Conservation (phyloP, 108 stramenopile genomes). For the Schizochytrium sp. region DNA sequence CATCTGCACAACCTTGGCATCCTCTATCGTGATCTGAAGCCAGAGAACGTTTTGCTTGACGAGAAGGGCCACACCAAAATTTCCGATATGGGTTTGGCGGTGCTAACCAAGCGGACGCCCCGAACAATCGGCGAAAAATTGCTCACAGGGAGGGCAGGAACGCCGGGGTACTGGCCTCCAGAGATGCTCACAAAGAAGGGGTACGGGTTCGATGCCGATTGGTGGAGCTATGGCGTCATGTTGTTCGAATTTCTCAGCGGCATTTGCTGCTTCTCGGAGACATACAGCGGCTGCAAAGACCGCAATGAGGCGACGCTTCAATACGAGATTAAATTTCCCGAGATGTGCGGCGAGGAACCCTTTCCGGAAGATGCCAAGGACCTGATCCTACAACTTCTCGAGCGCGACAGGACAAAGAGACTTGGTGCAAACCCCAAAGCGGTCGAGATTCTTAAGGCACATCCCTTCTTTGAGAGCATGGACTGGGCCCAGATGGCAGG, state of each 20-base stretch:
- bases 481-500: slow-evolving; percentile 73
- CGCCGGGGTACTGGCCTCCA: slow-evolving; percentile 92
- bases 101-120: slow-evolving; percentile 31
- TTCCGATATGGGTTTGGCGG: slow-evolving; percentile 92
- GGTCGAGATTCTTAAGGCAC: slow-evolving; percentile 74
- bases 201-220: slow-evolving; percentile 79
- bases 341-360: slow-evolving; percentile 71
- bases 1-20: slow-evolving; percentile 88
- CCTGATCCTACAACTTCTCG: slow-evolving; percentile 68
- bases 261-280: slow-evolving; percentile 76
- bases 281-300: slow-evolving; percentile 44
- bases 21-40: slow-evolving; percentile 91
- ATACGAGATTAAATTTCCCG: slow-evolving; percentile 81
- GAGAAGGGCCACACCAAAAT: slow-evolving; percentile 83
- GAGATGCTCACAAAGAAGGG: slow-evolving; percentile 90
- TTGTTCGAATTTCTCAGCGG: slow-evolving; percentile 94
- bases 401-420: slow-evolving; percentile 71
- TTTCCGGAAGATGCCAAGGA: slow-evolving; percentile 51
- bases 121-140: neutral
- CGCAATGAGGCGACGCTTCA: slow-evolving; percentile 85
- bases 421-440: slow-evolving; percentile 79
- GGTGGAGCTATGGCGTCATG: slow-evolving; percentile 96
- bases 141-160: slow-evolving; percentile 75
- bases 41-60: slow-evolving; percentile 93
- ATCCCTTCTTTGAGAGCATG: slow-evolving; percentile 72